Evolutionary conservation across 2,329 filamentous ascomycete species (phyloP).

Genomic region (Clathrospora elynae): DNA sequence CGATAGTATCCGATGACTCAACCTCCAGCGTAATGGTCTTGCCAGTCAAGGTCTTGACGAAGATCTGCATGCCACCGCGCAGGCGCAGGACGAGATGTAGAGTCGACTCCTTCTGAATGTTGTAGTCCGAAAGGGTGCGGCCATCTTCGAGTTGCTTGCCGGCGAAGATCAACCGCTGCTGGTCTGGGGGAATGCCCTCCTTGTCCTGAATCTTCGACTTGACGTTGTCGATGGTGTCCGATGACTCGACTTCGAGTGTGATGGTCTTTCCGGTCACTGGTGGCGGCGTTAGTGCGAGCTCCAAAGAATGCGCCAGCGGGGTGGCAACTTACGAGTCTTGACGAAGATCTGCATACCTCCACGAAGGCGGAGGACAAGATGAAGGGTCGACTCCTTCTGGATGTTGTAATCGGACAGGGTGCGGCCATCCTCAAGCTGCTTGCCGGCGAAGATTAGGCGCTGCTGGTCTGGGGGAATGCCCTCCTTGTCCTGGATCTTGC

Average conservation of each 20-base stretch:
- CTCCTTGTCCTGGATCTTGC: constrained; percentile 97
- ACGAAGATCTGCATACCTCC: constrained; percentile 68
- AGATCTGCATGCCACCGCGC: constrained; percentile 68
- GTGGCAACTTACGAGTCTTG: constrained; percentile 55
- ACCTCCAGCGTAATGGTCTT: constrained; percentile 71
- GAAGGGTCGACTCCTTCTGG: constrained; percentile 78
- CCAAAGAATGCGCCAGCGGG: constrained; percentile 34
- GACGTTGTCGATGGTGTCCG: constrained; percentile 50
- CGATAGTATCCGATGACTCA: constrained; percentile 81
- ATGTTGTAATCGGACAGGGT: constrained; percentile 95
- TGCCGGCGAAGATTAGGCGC: constrained; percentile 94
- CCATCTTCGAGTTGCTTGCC: constrained; percentile 64
- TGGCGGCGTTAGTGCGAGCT: constrained; percentile 34
- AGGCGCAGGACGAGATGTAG: constrained; percentile 78
- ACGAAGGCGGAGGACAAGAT: constrained; percentile 75
- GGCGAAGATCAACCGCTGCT: constrained; percentile 64
- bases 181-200: constrained; percentile 64
- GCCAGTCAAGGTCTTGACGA: constrained; percentile 64
- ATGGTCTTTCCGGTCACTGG: constrained; percentile 64
- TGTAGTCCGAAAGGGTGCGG: constrained; percentile 61
- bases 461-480: constrained; percentile 97
- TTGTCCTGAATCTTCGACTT: constrained; percentile 60
- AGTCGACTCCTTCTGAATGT: constrained; percentile 67
- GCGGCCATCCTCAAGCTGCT: constrained; percentile 94
- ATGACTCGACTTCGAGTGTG: constrained; percentile 50